phyloP scores from a whole-genome alignment of 768 basidiomycete genomes.

The Naematelia encephala region DNA sequence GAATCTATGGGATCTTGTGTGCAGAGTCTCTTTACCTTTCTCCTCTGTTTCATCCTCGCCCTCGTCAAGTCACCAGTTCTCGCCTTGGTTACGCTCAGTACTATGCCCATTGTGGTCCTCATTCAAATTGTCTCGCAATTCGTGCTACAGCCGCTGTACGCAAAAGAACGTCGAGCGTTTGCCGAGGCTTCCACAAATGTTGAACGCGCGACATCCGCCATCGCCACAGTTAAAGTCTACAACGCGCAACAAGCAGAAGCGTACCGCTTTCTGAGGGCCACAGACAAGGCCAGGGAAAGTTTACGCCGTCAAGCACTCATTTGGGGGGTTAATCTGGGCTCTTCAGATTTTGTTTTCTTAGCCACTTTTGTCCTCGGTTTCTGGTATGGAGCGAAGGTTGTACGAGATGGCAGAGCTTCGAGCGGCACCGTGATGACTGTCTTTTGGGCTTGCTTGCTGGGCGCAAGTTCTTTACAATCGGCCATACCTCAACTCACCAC shows the following conservation, averaged over 20 bases:
- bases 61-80: slow-evolving; percentile 75
- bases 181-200: slow-evolving; percentile 72
- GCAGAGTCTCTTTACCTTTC: slow-evolving; percentile 73
- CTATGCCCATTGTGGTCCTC: slow-evolving; percentile 75
- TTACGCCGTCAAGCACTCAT: slow-evolving; percentile 62
- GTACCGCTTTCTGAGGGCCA: slow-evolving; percentile 56
- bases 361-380: slow-evolving; percentile 95
- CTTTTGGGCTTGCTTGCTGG: slow-evolving; percentile 95
- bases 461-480: slow-evolving; percentile 80
- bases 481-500: slow-evolving; percentile 75
- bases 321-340: slow-evolving; percentile 70
- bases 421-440: slow-evolving; percentile 89
- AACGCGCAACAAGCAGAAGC: slow-evolving; percentile 67
- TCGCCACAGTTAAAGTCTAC: slow-evolving; percentile 89
- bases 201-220: slow-evolving; percentile 68
- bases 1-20: slow-evolving; percentile 72
- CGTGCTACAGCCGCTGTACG: slow-evolving; percentile 65
- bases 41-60: slow-evolving; percentile 76
- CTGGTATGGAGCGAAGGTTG: slow-evolving; percentile 89
- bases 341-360: slow-evolving; percentile 78
- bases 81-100: slow-evolving; percentile 85
- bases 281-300: slow-evolving; percentile 55
- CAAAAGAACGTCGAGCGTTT: slow-evolving; percentile 63
- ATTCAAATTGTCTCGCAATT: slow-evolving; percentile 72
- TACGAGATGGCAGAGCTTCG: slow-evolving; percentile 66